Evolutionary conservation across 2,329 filamentous ascomycete species (phyloP).

Genomic region (Tricladium varicosporioides): DNA sequence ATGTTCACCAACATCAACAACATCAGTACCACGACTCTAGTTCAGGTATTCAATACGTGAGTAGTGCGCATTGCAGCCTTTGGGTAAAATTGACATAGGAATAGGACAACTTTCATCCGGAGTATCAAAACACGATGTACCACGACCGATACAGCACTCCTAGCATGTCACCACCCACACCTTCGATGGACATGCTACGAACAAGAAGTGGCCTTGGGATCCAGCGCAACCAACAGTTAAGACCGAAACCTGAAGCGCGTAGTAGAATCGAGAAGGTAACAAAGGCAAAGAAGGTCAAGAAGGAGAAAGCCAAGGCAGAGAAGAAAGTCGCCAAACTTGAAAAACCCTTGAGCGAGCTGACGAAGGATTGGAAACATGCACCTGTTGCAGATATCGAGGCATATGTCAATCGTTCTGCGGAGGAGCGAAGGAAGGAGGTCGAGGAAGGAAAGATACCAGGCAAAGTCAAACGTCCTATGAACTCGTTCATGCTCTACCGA

Average conservation of each 20-base stretch:
- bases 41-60: constrained; percentile 30
- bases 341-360: constrained; percentile 69
- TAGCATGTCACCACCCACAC: constrained; percentile 51
- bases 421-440: constrained; percentile 66
- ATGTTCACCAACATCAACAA: constrained; percentile 28
- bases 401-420: constrained; percentile 71
- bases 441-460: constrained; percentile 65
- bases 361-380: constrained; percentile 58
- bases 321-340: constrained; percentile 55
- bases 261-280: constrained; percentile 25
- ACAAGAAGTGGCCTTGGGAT: constrained; percentile 31
- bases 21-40: constrained; percentile 29
- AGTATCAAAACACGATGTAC: constrained; percentile 20
- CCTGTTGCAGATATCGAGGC: constrained; percentile 74
- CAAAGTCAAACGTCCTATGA: constrained; percentile 90
- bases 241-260: constrained; percentile 29
- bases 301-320: constrained; percentile 40
- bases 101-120: constrained; percentile 23
- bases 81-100: constrained; percentile 15
- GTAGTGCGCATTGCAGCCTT: not conserved
- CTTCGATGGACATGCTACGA: constrained; percentile 33
- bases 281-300: constrained; percentile 37
- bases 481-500: constrained; percentile 96
- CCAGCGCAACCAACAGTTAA: constrained; percentile 26
- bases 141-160: constrained; percentile 48